These are phyloP conservation scores for Colletotrichum camelliae DNA, from an alignment of 2,329 filamentous ascomycete genomes.

Conservation along the genomic window DNA sequence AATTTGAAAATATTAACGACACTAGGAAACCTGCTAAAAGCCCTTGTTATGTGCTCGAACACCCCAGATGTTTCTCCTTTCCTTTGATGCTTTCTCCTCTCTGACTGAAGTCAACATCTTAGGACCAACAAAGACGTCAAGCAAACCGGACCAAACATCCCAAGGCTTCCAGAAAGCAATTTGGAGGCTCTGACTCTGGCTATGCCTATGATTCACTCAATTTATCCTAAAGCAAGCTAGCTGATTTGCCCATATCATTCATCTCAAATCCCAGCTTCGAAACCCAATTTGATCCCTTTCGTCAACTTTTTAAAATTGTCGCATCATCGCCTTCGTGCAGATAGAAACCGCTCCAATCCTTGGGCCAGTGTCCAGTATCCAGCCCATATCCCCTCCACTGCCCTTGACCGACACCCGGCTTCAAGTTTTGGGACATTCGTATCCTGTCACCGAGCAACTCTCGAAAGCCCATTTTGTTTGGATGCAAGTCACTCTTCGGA, in stretches of 20 bases:
- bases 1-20: rapidly evolving
- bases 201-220: not conserved
- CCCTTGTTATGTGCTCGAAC: not conserved
- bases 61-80: not conserved
- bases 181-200: not conserved
- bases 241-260: not conserved
- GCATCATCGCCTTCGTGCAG: rapidly evolving
- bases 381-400: rapidly evolving
- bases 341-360: not conserved
- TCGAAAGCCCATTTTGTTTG: not conserved
- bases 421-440: not conserved
- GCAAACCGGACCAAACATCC: not conserved
- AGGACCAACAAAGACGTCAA: not conserved
- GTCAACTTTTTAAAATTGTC: not conserved
- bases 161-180: not conserved
- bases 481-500: not conserved
- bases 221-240: rapidly evolving
- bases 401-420: not conserved
- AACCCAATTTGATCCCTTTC: rapidly evolving
- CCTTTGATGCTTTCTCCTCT: not conserved
- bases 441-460: not conserved
- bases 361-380: not conserved
- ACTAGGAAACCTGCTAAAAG: not conserved
- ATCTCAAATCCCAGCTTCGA: rapidly evolving
- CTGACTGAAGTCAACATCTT: not conserved